phyloP scores from a whole-genome alignment of 2,329 filamentous ascomycete species.

The Rhexocercosporidium sp. region DNA sequence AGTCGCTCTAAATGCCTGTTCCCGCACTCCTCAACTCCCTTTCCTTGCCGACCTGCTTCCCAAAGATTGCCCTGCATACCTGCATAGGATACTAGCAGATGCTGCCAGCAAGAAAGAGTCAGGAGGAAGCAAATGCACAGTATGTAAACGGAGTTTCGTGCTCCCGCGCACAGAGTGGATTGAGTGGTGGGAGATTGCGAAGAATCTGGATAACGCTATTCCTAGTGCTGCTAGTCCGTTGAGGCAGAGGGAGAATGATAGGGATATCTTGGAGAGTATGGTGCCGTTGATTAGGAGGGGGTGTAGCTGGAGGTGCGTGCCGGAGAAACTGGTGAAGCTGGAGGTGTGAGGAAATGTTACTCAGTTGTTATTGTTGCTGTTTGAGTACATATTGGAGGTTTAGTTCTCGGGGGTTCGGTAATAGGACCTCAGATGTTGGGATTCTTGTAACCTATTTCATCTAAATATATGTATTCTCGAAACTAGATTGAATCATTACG shows the following conservation, averaged over 20 bases:
- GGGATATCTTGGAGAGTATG: conserved; percentile 41
- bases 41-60: conserved; percentile 32
- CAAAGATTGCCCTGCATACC: conserved; percentile 31
- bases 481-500: too few species aligned
- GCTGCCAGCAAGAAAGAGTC: conserved; percentile 49
- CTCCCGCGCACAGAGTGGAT: conserved; percentile 63
- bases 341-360: neutral
- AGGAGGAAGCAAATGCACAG: conserved; percentile 57
- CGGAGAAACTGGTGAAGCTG: conserved; percentile 19
- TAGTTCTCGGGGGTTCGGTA: too few species aligned
- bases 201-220: conserved; percentile 24
- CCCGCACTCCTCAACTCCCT: conserved; percentile 26
- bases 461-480: too few species aligned
- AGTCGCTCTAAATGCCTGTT: conserved; percentile 38
- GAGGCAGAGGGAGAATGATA: conserved; percentile 36
- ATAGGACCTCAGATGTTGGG: too few species aligned
- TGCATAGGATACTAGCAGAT: conserved; percentile 31
- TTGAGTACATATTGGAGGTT: neutral
- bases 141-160: conserved; percentile 55
- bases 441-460: too few species aligned
- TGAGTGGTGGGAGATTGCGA: conserved; percentile 60
- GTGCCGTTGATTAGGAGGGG: conserved; percentile 44
- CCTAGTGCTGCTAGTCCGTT: conserved; percentile 32
- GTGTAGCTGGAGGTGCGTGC: conserved; percentile 44
- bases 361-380: neutral